phyloP scores from a whole-genome alignment of 2,329 filamentous ascomycete genomes.

The Fusarium sp. region DNA sequence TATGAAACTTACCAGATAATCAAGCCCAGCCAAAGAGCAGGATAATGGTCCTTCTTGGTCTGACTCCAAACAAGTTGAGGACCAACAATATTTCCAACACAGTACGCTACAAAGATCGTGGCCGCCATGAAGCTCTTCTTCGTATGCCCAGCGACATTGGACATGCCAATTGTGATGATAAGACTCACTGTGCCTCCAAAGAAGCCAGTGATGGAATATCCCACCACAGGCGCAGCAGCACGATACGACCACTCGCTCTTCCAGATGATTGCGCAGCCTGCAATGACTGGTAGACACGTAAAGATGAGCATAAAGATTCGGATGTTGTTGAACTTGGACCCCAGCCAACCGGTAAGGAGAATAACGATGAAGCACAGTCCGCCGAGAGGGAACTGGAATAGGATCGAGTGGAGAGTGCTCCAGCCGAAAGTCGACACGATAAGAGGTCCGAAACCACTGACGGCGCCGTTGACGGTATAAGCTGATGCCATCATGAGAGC shows the following conservation, averaged over 20 bases:
- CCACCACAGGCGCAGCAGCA: constrained; percentile 73
- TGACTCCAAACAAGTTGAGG: constrained; percentile 77
- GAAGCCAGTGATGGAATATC: constrained; percentile 78
- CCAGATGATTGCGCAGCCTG: constrained; percentile 81
- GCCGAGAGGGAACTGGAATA: constrained; percentile 80
- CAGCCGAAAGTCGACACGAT: constrained; percentile 79
- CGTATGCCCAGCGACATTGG: constrained; percentile 79
- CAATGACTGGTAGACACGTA: constrained; percentile 79
- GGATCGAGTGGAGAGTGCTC: constrained; percentile 70
- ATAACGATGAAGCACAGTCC: constrained; percentile 75
- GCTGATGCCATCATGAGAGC: constrained; percentile 76
- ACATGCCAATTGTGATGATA: constrained; percentile 63
- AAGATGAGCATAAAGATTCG: constrained; percentile 72
- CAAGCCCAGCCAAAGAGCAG: constrained; percentile 75
- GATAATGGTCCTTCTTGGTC: constrained; percentile 74
- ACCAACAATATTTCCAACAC: constrained; percentile 80
- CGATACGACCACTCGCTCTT: constrained; percentile 72
- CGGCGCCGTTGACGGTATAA: constrained; percentile 78
- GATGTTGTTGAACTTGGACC: constrained; percentile 69
- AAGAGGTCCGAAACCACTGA: constrained; percentile 76
- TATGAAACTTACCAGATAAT: constrained; percentile 64
- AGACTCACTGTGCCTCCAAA: constrained; percentile 77
- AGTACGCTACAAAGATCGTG: constrained; percentile 80
- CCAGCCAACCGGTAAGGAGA: constrained; percentile 72
- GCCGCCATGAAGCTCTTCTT: constrained; percentile 83